These are phyloP conservation scores for Colletotrichum echinochloae DNA, from an alignment of 2,329 filamentous ascomycete genomes.

Conservation along the genomic window DNA sequence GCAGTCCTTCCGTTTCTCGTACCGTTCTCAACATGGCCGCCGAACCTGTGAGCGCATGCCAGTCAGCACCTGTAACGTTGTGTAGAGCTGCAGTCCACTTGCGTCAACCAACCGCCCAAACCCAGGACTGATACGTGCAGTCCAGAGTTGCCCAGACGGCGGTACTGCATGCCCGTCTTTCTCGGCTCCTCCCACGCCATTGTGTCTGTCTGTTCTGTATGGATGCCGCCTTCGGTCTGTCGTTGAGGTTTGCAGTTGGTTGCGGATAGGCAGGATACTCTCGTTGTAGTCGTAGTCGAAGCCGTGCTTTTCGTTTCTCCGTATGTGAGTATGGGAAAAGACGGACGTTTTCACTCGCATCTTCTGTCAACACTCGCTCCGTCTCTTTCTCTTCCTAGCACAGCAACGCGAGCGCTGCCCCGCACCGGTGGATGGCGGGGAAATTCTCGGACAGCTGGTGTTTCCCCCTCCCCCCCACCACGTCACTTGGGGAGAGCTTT, in stretches of 20 bases:
- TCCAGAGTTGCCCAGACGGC: constrained; percentile 63
- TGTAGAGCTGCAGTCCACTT: not conserved
- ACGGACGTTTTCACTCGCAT: not conserved
- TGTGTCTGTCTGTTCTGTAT: constrained; percentile 38
- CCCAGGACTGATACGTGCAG: constrained; percentile 76
- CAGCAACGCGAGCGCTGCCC: constrained; percentile 24
- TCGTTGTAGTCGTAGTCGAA: not conserved
- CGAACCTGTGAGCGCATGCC: constrained; percentile 42
- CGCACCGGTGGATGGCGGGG: constrained; percentile 28
- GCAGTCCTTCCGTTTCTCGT: not conserved
- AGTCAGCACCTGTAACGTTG: constrained; percentile 29
- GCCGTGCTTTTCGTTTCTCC: not conserved
- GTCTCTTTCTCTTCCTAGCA: not conserved
- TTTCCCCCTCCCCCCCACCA: constrained; percentile 15
- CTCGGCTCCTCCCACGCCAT: constrained; percentile 59
- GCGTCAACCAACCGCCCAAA: constrained; percentile 73
- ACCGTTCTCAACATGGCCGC: constrained; percentile 49
- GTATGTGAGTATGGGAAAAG: not conserved
- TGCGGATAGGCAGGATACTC: not conserved
- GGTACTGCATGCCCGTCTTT: constrained; percentile 59
- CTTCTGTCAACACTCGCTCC: not conserved
- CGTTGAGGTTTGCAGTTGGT: not conserved
- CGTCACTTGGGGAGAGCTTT: constrained; percentile 19
- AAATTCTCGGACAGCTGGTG: constrained; percentile 25
- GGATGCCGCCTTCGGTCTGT: constrained; percentile 1